Conservation (phyloP, 495 filamentous ascomycete species). For the Tuber microsphaerosporum region DNA sequence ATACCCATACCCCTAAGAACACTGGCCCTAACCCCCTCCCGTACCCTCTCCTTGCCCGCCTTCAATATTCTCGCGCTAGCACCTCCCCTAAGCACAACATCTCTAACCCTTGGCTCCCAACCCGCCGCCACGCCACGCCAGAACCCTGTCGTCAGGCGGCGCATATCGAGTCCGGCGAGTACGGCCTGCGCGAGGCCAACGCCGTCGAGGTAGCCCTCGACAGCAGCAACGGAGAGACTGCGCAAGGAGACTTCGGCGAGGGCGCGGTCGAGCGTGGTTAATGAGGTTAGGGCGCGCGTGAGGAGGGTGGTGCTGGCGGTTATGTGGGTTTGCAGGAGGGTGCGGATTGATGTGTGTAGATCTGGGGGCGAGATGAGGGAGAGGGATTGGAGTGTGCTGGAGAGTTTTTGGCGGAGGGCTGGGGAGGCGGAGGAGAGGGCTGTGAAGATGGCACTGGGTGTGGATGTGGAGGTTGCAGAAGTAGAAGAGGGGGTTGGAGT, state of each 20-base stretch:
- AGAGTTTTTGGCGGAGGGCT: slow-evolving; percentile 45
- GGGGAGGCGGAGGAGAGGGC: slow-evolving; percentile 27
- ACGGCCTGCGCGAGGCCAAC: slow-evolving; percentile 42
- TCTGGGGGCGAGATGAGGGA: slow-evolving; percentile 65
- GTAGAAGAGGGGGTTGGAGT: not conserved
- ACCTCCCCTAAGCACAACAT: slow-evolving; percentile 73
- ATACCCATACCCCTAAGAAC: slow-evolving; percentile 64
- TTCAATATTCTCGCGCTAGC: slow-evolving; percentile 72
- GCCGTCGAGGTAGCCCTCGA: slow-evolving; percentile 66
- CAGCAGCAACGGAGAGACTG: slow-evolving; percentile 81
- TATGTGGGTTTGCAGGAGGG: slow-evolving; percentile 49
- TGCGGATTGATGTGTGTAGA: slow-evolving; percentile 41
- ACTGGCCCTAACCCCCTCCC: slow-evolving; percentile 71
- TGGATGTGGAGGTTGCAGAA: not conserved
- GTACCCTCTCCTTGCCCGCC: slow-evolving; percentile 65
- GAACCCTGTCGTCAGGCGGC: slow-evolving; percentile 80
- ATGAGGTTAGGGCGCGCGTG: slow-evolving; percentile 62
- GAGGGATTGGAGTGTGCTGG: slow-evolving; percentile 67
- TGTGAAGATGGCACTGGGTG: not conserved
- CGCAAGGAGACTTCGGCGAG: slow-evolving; percentile 72
- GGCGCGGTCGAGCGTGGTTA: slow-evolving; percentile 75
- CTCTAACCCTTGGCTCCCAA: slow-evolving; percentile 68
- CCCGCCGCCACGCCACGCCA: slow-evolving; percentile 79
- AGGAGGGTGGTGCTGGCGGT: slow-evolving; percentile 66
- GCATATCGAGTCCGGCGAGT: slow-evolving; percentile 72